Conservation (phyloP, 371 early-diverging fungal species). For the Furculomyces boomerangus region DNA sequence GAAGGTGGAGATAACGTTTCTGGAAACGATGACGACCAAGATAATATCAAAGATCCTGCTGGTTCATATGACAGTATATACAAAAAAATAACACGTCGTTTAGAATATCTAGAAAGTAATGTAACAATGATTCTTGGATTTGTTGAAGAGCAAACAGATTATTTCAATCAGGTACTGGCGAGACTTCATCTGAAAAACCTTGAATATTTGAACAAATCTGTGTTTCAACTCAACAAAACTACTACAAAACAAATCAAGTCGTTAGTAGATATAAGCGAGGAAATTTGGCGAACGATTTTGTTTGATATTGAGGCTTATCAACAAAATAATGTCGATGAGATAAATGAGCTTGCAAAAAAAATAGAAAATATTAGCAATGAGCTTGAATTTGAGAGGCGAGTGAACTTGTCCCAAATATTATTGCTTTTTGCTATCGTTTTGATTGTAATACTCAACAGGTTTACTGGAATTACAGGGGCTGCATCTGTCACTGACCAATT, state of each 20-base stretch:
- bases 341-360: conserved; percentile 27
- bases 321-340: conserved; percentile 25
- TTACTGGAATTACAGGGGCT: neutral
- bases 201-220: conserved; percentile 33
- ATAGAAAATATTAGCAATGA: conserved; percentile 38
- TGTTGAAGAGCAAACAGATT: conserved; percentile 66
- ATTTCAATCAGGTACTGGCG: conserved; percentile 50
- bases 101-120: conserved; percentile 57
- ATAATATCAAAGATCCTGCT: conserved; percentile 6
- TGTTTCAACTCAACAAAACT: conserved; percentile 43
- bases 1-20: conserved; percentile 13
- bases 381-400: conserved; percentile 39
- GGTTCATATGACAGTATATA: conserved; percentile 56
- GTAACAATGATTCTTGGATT: conserved; percentile 57
- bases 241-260: conserved; percentile 34
- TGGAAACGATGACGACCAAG: conserved; percentile 10
- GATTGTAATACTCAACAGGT: conserved; percentile 23
- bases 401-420: conserved; percentile 34
- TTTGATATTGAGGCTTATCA: conserved; percentile 24
- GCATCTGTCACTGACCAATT: too few relatives aligned
- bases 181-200: conserved; percentile 38
- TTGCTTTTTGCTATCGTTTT: conserved; percentile 32
- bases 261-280: conserved; percentile 32
- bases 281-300: conserved; percentile 26
- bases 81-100: conserved; percentile 74